A percentile compares a stretch with the other conserved stretches of the same genome.
Evolutionary conservation across 1,139 yeast species (phyloP).

Genomic region (Citeromyces siamensis): DNA sequence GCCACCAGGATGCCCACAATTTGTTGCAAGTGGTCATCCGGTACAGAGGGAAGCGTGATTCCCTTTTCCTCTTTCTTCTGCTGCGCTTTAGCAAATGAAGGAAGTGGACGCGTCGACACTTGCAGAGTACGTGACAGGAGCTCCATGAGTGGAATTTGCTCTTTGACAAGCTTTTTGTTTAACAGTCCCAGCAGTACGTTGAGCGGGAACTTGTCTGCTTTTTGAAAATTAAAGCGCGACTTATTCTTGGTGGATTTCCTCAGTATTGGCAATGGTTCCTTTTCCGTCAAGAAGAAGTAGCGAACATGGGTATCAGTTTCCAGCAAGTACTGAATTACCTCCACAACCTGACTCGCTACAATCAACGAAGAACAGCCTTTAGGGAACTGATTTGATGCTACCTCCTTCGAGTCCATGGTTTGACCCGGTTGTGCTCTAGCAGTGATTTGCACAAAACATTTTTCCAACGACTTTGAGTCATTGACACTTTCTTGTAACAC

Average conservation of each 20-base stretch:
- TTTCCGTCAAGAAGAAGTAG: constrained; percentile 71
- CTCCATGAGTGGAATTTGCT: constrained; percentile 70
- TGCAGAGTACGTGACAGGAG: constrained; percentile 63
- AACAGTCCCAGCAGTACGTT: constrained; percentile 54
- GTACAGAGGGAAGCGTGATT: constrained; percentile 49
- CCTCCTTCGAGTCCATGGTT: constrained; percentile 1
- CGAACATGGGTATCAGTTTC: constrained; percentile 61
- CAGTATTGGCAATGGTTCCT: constrained; percentile 45
- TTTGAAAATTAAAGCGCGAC: constrained; percentile 25
- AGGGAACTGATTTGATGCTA: constrained; percentile 27
- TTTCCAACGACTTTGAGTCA: constrained; percentile 51
- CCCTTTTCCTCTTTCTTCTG: constrained; percentile 11
- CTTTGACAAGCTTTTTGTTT: constrained; percentile 50
- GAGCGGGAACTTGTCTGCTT: constrained; percentile 53
- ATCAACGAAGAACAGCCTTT: constrained; percentile 53
- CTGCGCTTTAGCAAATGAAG: constrained; percentile 23
- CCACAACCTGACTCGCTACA: constrained; percentile 70
- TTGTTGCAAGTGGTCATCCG: constrained; percentile 48
- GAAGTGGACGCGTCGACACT: constrained; percentile 64
- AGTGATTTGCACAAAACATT: constrained; percentile 47
- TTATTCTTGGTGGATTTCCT: constrained; percentile 29
- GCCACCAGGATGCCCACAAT: constrained; percentile 65
- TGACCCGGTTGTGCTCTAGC: constrained; percentile 18
- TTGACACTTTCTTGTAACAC: constrained; percentile 64
- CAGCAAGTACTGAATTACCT: constrained; percentile 59